Base-by-base conservation (phyloP, 2,329 filamentous ascomycete genomes). In the Apiospora phragmitis region DNA sequence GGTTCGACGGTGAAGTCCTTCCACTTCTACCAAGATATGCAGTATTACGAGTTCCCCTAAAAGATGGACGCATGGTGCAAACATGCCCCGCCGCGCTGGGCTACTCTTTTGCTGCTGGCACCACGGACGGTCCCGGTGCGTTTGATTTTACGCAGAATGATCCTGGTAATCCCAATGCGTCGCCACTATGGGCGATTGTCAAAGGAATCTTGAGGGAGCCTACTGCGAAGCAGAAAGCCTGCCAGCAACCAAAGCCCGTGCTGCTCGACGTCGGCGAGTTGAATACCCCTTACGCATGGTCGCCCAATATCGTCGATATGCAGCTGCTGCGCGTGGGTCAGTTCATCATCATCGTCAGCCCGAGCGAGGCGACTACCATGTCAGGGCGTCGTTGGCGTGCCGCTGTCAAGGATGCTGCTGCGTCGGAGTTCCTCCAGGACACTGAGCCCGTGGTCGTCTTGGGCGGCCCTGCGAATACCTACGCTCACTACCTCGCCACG, bases 341-440 rank as follows among this genome's bases (percentile, higher is more conserved):
- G 76, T 83, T 97, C 67, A 85, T 97, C 72, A 93, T 97, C 73
- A 91, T 97, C 74, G 88, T 97, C n/a, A 92, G 92, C 38, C 92
- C 94, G 0, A 93, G 94, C 65, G 95, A 98, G 81, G 94, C 93
- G 0, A 96, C 93, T 0, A 97, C 95, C 11, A 98, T 97, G 95
- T 88, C 93, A 0, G 95, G 95, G 1, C 89, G 95, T 14, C 89
- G 95, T 43, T 98, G 95, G 95, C 92, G 92, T 76, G 85, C 88
- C 71, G 91, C 93, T 1, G 85, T 96, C 69, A 83, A 86, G 26
- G 80, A 88, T 55, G 87, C 87, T 7, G 38, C 65, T 43, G 75
- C 79, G 1, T 71, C 75, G 14, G 76, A 84, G 0, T 82, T 87
- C 12, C 76, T 83, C 4, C 77, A 76, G n/a, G 76, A 77, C 16